Percentiles rank a stretch among this genome's conserved stretches.
These are phyloP conservation scores for Truncatella angustata DNA, from an alignment of 2,329 filamentous ascomycete species.

Conservation along the genomic window DNA sequence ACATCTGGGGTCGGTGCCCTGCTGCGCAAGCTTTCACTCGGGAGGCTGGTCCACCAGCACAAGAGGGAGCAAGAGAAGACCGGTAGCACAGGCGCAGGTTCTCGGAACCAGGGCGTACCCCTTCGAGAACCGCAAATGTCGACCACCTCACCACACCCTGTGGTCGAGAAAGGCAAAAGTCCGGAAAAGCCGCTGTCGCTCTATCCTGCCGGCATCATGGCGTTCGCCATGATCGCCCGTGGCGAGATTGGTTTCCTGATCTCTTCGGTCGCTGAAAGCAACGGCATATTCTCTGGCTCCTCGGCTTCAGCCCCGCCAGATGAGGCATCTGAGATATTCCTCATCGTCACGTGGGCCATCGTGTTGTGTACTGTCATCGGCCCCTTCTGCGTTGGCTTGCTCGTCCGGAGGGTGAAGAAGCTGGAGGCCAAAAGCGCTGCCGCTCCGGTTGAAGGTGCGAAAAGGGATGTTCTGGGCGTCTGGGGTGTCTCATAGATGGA, in stretches of 20 bases:
- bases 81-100: not conserved
- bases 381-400: slow-evolving; percentile 45
- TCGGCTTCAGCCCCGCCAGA: slow-evolving; percentile 7
- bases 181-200: slow-evolving; percentile 50
- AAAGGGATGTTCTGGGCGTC: slow-evolving; percentile 23
- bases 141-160: not conserved
- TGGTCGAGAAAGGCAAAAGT: not conserved
- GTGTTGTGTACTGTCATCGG: slow-evolving; percentile 53
- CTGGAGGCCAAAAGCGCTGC: slow-evolving; percentile 22
- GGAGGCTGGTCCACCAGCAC: not conserved
- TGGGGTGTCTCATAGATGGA: slow-evolving; percentile 24
- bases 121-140: slow-evolving; percentile 20
- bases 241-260: slow-evolving; percentile 81
- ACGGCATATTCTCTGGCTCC: slow-evolving; percentile 36
- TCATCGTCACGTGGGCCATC: slow-evolving; percentile 56
- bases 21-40: slow-evolving; percentile 15
- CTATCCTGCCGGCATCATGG: slow-evolving; percentile 66
- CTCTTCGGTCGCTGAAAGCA: slow-evolving; percentile 61
- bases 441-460: slow-evolving; percentile 8
- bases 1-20: slow-evolving; percentile 11
- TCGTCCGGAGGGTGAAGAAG: slow-evolving; percentile 41
- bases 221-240: slow-evolving; percentile 69
- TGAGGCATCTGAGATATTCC: slow-evolving; percentile 41
- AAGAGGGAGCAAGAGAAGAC: slow-evolving; percentile 1
- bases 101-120: not conserved